Evolutionary conservation across 1,284 basidiomycete species (phyloP), one percentile per base, ranked within the genome.

Genomic region (Amylostereum chailletii): DNA sequence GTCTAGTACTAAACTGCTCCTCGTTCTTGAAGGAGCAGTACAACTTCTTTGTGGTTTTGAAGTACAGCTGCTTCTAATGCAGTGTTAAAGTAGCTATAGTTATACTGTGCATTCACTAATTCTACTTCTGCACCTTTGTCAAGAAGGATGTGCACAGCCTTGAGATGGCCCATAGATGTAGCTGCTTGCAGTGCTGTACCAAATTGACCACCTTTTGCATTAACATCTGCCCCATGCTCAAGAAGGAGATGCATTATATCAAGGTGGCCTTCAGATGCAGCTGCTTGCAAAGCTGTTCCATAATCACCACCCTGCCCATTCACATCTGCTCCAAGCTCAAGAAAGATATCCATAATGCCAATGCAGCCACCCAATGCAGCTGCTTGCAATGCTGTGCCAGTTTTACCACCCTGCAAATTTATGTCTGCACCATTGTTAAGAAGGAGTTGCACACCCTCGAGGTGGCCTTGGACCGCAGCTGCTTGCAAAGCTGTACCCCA

Each of bases 271-370:
- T 2, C 0, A 0, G 7, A 0, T 4, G 47, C 39, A 6, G 51
- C 51, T 3, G 34, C 9, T n/a, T 50, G 36, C 3, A 51, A 32
- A 10, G 51, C 32, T 3, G 19, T 50, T 31, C 39, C 31, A 9
- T 34, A 42, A 8, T 34, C 4, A 10, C 31, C 10, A n/a, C 40
- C 30, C 11, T 3, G 19, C 31, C 38, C 26, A 11, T 29, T 45
- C 2, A 45, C 29, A n/a, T 41, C 9, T 1, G 51, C 51, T 1
- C 51, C 43, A 2, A 1, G 27, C 34, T 50, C 34, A 10, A 46
- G 11, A 27, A 51, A 31, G 29, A 51, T 10, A 5, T 4, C 11
- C n/a, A 31, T 36, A 9, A 47, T 11, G 5, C 34, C 19, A 5
- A 48, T 31, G 31, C 34, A 11, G 7, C 47, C 47, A 5, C 29